These are phyloP conservation scores for Madurella mycetomatis DNA, from an alignment of 2,329 filamentous ascomycete species.

Conservation along the genomic window DNA sequence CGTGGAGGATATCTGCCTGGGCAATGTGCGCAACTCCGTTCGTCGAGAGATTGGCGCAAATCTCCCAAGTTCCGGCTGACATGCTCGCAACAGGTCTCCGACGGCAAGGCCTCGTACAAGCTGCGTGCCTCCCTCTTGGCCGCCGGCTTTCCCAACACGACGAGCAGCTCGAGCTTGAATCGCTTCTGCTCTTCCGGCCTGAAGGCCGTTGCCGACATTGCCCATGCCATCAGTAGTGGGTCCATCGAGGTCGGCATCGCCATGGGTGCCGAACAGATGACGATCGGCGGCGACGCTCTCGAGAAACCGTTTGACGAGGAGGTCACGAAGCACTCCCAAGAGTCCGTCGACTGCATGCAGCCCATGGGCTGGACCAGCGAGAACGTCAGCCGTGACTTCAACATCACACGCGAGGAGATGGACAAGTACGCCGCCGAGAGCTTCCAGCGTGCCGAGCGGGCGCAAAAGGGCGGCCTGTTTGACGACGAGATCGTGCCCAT, in stretches of 20 bases:
- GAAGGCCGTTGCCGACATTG: slow-evolving; percentile 92
- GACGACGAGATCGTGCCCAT: slow-evolving; percentile 94
- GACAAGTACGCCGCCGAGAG: slow-evolving; percentile 84
- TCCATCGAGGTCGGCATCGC: slow-evolving; percentile 85
- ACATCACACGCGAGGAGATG: slow-evolving; percentile 72
- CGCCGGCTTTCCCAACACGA: slow-evolving; percentile 90
- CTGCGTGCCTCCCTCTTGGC: slow-evolving; percentile 82
- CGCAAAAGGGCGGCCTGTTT: slow-evolving; percentile 87
- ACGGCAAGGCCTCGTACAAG: slow-evolving; percentile 85
- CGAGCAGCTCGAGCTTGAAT: slow-evolving; percentile 77
- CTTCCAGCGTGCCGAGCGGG: slow-evolving; percentile 79
- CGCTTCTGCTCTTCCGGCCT: slow-evolving; percentile 97
- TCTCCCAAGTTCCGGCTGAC: slow-evolving; percentile 16
- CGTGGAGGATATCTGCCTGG: slow-evolving; percentile 85
- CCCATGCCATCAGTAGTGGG: slow-evolving; percentile 75
- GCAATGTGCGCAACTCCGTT: slow-evolving; percentile 62
- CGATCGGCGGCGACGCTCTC: slow-evolving; percentile 63
- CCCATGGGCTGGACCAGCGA: slow-evolving; percentile 98
- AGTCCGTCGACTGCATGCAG: slow-evolving; percentile 80
- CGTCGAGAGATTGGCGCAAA: neutral
- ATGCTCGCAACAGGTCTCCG: slow-evolving; percentile 58
- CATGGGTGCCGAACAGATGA: slow-evolving; percentile 87
- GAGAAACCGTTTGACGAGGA: slow-evolving; percentile 72
- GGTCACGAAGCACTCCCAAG: slow-evolving; percentile 66
- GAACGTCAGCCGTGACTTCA: slow-evolving; percentile 90